Evolutionary conservation across 345 rosid genomes (phyloP), one percentile per base, ranked within the genome.

Genomic region (Ceriops zippeliana): DNA sequence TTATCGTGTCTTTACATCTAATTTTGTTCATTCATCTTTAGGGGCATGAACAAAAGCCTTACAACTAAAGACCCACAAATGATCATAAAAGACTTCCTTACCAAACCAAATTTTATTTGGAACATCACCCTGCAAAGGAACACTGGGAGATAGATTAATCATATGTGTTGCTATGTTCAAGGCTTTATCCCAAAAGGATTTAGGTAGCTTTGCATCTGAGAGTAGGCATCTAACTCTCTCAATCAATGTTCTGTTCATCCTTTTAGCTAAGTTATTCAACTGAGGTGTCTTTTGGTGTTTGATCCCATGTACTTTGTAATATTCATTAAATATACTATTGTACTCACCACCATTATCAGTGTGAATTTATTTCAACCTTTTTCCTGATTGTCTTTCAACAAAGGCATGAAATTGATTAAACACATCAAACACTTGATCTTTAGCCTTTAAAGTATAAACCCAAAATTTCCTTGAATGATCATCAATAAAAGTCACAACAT

Each of bases 401-500:
- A 59, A 9, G 30, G 3, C 2, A 28, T 28, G 30, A 28, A 28
- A 28, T 28, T 28, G 30, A 2, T 28, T 28, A 3, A 28, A 28
- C 30, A 28, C 30, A 28, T 28, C 30, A 28, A 28, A 28, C 2
- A 28, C 2, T 1, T 28, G 6, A 28, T 15, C 27, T 32, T 59
- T 17, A 7, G 2, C 8, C 0, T 59, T 59, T 28, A 59, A 28
- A 28, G n/a, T 0, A 59, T 11, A 30, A 28, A 59, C 20, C 26
- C 26, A 24, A 24, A 24, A 24, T 32, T 62, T 56, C 6, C 21
- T 67, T 16, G 6, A 21, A 26, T 57, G 24, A 27, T 58, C 54
- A 35, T 68, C 26, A 7, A 68, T 58, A 68, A 42, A 35, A n/a
- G 19, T 68, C 17, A 42, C 10, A 68, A 58, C 58, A 15, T 68